A percentile compares a stretch with the other conserved stretches of the same genome.
Conservation (phyloP, 352 stramenopile genomes). For the Chrysophaeum taylorii region DNA sequence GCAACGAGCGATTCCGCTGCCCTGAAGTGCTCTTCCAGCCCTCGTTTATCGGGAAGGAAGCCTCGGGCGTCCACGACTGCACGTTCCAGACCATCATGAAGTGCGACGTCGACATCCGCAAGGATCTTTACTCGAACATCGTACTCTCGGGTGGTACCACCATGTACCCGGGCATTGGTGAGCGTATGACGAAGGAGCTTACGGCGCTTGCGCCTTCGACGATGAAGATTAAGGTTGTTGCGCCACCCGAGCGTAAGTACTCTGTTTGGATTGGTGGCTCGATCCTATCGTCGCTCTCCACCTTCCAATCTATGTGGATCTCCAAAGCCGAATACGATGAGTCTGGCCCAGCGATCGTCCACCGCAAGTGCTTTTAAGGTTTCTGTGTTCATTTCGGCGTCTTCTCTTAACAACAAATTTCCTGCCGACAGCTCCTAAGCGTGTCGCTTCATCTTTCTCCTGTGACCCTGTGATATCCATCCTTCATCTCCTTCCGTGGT, state of each 20-base stretch:
- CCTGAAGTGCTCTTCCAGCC: conserved; percentile 91
- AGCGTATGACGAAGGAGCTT: conserved; percentile 84
- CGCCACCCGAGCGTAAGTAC: conserved; percentile 82
- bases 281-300: conserved; percentile 88
- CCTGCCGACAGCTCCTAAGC: too few species aligned
- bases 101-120: conserved; percentile 76
- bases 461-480: too few species aligned
- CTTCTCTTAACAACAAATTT: too few species aligned
- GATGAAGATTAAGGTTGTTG: conserved; percentile 92
- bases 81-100: conserved; percentile 73
- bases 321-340: conserved; percentile 94
- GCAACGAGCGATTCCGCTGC: conserved; percentile 85
- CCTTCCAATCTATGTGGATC: conserved; percentile 97
- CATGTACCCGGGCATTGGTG: conserved; percentile 85
- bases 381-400: too few species aligned
- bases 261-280: conserved; percentile 94
- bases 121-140: conserved; percentile 89
- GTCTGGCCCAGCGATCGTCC: conserved; percentile 84
- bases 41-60: conserved; percentile 75
- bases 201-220: conserved; percentile 70
- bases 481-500: too few species aligned
- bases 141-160: conserved; percentile 88
- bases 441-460: too few species aligned
- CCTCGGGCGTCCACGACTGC: conserved; percentile 69
- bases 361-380: conserved; percentile 86